Evolutionary conservation across 73 alveolate species (phyloP).

Genomic region (Paramecium sexaurelia): DNA sequence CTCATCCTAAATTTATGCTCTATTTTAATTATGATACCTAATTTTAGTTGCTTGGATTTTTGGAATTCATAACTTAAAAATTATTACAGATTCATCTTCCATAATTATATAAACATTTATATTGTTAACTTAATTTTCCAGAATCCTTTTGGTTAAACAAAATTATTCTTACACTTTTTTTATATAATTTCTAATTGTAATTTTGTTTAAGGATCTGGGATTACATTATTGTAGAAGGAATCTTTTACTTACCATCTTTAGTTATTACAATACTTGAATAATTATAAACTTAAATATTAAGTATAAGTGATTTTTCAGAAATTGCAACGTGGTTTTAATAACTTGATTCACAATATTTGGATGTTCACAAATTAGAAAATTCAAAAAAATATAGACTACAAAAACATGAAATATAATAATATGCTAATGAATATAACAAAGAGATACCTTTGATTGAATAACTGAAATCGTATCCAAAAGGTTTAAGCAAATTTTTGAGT

Average conservation of each 20-base stretch:
- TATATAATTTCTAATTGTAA: neutral
- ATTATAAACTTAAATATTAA: neutral
- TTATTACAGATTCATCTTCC: neutral
- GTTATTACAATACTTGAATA: neutral
- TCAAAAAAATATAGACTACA: neutral
- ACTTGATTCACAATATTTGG: neutral
- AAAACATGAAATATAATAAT: neutral
- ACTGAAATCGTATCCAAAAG: neutral
- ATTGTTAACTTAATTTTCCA: neutral
- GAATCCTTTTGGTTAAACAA: constrained; percentile 24
- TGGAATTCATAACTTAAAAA: neutral
- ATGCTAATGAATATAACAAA: neutral
- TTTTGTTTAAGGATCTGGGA: constrained; percentile 22
- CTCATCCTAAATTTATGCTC: neutral
- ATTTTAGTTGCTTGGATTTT: neutral
- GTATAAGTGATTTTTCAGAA: neutral
- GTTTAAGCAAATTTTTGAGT: neutral
- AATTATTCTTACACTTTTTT: constrained; percentile 29
- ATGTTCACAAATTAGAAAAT: neutral
- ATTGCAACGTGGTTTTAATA: neutral
- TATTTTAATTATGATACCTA: neutral
- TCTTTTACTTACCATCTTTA: neutral
- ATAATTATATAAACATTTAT: neutral
- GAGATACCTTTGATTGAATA: neutral
- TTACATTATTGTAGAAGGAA: neutral